Conservation (phyloP, 2,329 filamentous ascomycete species). For the Fusarium dlaminii region DNA sequence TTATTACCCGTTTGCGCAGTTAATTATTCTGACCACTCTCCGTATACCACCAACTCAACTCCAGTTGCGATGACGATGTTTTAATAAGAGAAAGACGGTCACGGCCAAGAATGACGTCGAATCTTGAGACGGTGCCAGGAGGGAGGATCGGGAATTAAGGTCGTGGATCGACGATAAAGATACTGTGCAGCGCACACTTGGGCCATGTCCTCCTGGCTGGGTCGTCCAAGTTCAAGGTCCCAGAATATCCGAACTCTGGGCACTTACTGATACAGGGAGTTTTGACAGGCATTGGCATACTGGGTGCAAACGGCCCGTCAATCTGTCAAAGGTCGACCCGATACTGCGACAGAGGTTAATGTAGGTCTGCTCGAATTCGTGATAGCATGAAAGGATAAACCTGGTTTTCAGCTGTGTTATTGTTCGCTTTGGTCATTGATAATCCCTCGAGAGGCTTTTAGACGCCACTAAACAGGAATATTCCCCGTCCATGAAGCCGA, state of each 20-base stretch:
- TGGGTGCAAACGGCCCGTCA: neutral
- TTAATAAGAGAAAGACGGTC: conserved; percentile 27
- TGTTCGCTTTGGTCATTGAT: conserved; percentile 7
- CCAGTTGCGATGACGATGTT: conserved; percentile 30
- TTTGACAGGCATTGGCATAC: neutral
- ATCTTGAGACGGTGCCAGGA: conserved; percentile 24
- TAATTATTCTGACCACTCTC: neutral
- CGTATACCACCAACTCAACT: conserved; percentile 20
- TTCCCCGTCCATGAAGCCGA: conserved; percentile 19
- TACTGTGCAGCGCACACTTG: conserved; percentile 20
- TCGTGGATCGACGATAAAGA: conserved; percentile 43
- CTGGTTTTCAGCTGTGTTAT: conserved; percentile 9
- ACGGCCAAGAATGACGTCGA: conserved; percentile 40
- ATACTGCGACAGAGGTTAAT: conserved; percentile 6
- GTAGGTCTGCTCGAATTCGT: conserved; percentile 15
- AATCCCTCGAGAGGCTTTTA: conserved; percentile 7
- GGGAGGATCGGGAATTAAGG: conserved; percentile 40
- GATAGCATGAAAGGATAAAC: conserved; percentile 8
- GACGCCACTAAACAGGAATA: conserved; percentile 30
- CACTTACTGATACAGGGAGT: conserved; percentile 4
- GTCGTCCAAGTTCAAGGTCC: neutral
- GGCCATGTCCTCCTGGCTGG: conserved; percentile 7
- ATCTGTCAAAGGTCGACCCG: neutral
- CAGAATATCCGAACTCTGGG: conserved; percentile 6
- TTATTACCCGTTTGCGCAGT: conserved; percentile 4